A percentile compares a stretch with the other conserved stretches of the same genome.
phyloP scores from a whole-genome alignment of 495 filamentous ascomycete species.

The Tuber aestivum region DNA sequence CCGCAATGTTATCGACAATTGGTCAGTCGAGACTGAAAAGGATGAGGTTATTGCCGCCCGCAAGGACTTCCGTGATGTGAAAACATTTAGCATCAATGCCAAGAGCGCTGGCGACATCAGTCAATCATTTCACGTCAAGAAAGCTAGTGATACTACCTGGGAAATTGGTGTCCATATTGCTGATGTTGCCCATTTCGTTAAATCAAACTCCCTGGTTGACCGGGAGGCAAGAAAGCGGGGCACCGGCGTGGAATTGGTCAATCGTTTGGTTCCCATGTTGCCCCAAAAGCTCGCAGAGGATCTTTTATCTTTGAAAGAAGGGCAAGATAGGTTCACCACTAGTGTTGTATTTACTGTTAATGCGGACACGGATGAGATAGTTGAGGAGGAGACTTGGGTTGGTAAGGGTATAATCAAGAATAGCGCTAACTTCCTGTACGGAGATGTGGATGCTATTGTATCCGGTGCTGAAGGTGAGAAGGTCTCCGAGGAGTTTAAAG shows the following conservation, averaged over 20 bases:
- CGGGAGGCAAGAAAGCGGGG: constrained; percentile 97
- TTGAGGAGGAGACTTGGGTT: constrained; percentile 82
- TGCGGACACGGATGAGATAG: constrained; percentile 64
- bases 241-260: constrained; percentile 88
- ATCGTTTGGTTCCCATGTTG: constrained; percentile 84
- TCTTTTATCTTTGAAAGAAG: constrained; percentile 77
- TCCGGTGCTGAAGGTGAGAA: constrained; percentile 55
- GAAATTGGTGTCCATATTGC: constrained; percentile 95
- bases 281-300: constrained; percentile 77
- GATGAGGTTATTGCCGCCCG: constrained; percentile 67
- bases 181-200: constrained; percentile 95
- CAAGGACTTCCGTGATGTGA: constrained; percentile 84
- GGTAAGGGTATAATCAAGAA: constrained; percentile 93
- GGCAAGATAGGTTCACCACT: constrained; percentile 81
- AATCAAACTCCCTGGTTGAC: constrained; percentile 90
- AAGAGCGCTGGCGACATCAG: constrained; percentile 77
- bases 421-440: constrained; percentile 71
- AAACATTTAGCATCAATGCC: constrained; percentile 85
- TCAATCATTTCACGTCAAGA: constrained; percentile 86
- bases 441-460: constrained; percentile 75
- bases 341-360: constrained; percentile 89
- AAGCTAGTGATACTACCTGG: constrained; percentile 70
- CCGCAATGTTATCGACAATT: constrained; percentile 86
- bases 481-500: constrained; percentile 58
- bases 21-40: constrained; percentile 76